Conservation (phyloP, 169 alveolate genomes). For the Neospora caninum region DNA sequence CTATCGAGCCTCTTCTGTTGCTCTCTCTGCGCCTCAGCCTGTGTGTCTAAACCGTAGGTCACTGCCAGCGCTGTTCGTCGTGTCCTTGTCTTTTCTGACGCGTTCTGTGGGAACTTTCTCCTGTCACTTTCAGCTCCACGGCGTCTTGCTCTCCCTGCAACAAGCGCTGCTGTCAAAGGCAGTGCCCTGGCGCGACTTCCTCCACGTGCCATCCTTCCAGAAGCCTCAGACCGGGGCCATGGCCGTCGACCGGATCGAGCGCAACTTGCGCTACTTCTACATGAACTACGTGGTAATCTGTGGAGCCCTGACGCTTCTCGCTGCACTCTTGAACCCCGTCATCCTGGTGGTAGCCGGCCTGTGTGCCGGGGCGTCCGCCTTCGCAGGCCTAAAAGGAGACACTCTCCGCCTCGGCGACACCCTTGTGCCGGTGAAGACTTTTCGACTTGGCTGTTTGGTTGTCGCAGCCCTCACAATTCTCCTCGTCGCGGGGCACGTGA, state of each 20-base stretch:
- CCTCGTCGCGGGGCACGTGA: slow-evolving; percentile 53
- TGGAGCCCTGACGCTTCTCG: neutral
- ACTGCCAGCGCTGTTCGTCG: too few species aligned
- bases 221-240: slow-evolving; percentile 47
- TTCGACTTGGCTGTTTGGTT: slow-evolving; percentile 21
- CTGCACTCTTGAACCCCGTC: slow-evolving; percentile 50
- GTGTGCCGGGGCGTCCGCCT: slow-evolving; percentile 39
- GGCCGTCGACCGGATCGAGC: slow-evolving; percentile 57
- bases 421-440: slow-evolving; percentile 11
- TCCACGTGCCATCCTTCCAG: slow-evolving; percentile 7
- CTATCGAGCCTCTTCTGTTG: too few species aligned
- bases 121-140: slow-evolving; percentile 54
- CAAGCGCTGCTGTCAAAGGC: slow-evolving; percentile 26
- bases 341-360: slow-evolving; percentile 26
- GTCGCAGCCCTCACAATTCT: neutral
- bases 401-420: neutral
- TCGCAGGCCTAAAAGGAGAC: slow-evolving; percentile 23
- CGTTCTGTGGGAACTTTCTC: neutral
- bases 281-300: slow-evolving; percentile 55
- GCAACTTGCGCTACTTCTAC: slow-evolving; percentile 38
- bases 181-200: slow-evolving; percentile 53
- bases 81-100: too few species aligned
- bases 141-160: slow-evolving; percentile 37
- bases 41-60: too few species aligned
- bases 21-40: too few species aligned